Percentiles rank a stretch among this genome's conserved stretches.
Conservation (phyloP, 768 basidiomycete genomes). For the Lactarius hatsudake region DNA sequence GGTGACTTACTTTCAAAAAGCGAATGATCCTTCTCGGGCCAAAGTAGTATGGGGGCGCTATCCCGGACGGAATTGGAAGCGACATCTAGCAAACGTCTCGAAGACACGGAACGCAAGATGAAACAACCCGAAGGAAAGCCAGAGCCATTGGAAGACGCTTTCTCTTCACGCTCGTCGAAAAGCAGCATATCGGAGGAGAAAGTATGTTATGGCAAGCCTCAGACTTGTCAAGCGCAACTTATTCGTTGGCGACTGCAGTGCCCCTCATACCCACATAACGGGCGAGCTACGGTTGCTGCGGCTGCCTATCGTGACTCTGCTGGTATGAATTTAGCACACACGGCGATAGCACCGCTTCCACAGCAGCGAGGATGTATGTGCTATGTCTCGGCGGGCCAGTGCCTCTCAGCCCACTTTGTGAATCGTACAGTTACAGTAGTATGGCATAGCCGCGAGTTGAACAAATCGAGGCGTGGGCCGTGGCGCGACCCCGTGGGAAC, state of each 20-base stretch:
- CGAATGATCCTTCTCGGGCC: constrained; percentile 70
- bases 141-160: constrained; percentile 15
- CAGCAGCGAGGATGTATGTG: neutral
- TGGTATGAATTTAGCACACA: neutral
- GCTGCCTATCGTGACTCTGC: neutral
- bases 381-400: neutral
- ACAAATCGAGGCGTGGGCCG: too few species aligned
- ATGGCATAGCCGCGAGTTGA: too few species aligned
- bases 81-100: constrained; percentile 58
- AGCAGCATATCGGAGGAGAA: neutral
- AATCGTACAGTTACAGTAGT: too few species aligned
- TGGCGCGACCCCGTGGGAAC: too few species aligned
- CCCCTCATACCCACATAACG: neutral
- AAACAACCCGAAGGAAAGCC: constrained; percentile 55
- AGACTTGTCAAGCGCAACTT: neutral
- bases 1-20: constrained; percentile 66
- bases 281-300: neutral
- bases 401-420: neutral
- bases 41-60: constrained; percentile 61
- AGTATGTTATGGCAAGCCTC: neutral
- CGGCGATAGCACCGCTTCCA: neutral
- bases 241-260: neutral
- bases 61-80: constrained; percentile 51
- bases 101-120: constrained; percentile 53
- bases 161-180: constrained; percentile 5